Evolutionary conservation across 257 asterid genomes (phyloP).

Genomic region (Solanum sitiens): DNA sequence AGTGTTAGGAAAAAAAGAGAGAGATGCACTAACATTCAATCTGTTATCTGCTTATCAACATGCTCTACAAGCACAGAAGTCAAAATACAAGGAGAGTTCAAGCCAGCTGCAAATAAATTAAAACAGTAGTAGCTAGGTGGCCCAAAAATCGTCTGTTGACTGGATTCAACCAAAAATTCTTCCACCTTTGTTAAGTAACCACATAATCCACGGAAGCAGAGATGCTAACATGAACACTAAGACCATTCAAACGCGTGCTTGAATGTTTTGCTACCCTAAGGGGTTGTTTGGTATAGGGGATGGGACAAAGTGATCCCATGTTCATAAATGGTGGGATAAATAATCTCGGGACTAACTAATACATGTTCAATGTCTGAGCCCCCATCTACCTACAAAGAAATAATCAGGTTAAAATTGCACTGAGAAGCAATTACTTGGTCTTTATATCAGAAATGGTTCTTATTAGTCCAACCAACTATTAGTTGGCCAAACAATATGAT

Average conservation of each 20-base stretch:
- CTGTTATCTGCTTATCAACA: neutral
- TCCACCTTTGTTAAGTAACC: slow-evolving; percentile 84
- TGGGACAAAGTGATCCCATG: neutral
- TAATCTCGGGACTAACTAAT: neutral
- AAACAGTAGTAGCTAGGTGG: neutral
- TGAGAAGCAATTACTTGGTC: neutral
- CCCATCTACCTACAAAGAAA: slow-evolving; percentile 63
- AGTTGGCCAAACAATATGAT: neutral
- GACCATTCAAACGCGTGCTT: slow-evolving; percentile 84
- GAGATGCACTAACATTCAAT: neutral
- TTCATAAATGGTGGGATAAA: neutral
- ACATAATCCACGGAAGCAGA: slow-evolving; percentile 76
- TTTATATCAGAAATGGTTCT: neutral
- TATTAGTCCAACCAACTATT: neutral
- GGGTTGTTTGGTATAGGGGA: neutral
- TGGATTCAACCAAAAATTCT: neutral
- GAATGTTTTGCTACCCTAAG: slow-evolving; percentile 74
- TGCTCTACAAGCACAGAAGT: neutral
- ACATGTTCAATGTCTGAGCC: slow-evolving; percentile 21
- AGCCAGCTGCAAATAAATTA: neutral
- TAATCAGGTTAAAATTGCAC: slow-evolving; percentile 6
- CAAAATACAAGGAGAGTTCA: neutral
- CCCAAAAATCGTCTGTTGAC: neutral
- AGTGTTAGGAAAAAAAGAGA: neutral
- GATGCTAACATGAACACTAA: slow-evolving; percentile 88